These are phyloP conservation scores for Cucumis variabilis DNA, from an alignment of 331 rosid species.

Conservation along the genomic window DNA sequence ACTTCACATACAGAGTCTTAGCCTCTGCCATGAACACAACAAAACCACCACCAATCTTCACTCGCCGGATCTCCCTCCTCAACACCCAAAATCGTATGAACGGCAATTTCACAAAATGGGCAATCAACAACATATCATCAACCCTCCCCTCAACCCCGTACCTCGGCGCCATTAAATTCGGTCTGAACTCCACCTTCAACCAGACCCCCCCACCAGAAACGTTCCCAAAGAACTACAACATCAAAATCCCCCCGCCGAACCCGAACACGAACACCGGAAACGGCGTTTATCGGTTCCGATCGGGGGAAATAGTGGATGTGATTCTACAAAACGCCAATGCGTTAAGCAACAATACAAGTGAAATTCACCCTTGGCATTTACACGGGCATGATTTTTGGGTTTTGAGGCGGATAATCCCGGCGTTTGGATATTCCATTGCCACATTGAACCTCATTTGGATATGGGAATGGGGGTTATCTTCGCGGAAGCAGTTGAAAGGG, in stretches of 20 bases:
- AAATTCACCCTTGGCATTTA: conserved; percentile 91
- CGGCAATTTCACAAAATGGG: conserved; percentile 74
- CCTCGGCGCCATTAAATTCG: conserved; percentile 66
- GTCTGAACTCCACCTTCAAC: conserved; percentile 44
- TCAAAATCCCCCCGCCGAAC: conserved; percentile 47
- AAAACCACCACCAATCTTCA: conserved; percentile 52
- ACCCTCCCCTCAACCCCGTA: conserved; percentile 69
- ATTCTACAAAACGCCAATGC: conserved; percentile 74
- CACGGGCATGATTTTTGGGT: conserved; percentile 98
- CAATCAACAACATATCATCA: conserved; percentile 74
- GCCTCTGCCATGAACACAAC: conserved; percentile 56
- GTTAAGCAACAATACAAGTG: conserved; percentile 35
- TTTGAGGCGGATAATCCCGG: conserved; percentile 81
- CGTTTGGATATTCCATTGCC: conserved; percentile 87
- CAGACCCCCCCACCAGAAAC: conserved; percentile 49
- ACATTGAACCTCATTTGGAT: conserved; percentile 88
- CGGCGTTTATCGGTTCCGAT: conserved; percentile 55
- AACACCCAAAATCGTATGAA: conserved; percentile 67
- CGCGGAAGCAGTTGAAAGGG: conserved; percentile 53
- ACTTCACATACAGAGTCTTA: conserved; percentile 51
- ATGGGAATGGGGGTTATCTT: conserved; percentile 92
- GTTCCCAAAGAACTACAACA: conserved; percentile 46
- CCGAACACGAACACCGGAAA: conserved; percentile 47
- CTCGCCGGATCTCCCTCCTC: conserved; percentile 66
- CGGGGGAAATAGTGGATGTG: conserved; percentile 53